Percentiles rank a stretch among this genome's conserved stretches.
These are phyloP conservation scores for Parasitella parasitica DNA, from an alignment of 371 early-diverging fungal genomes.

Conservation along the genomic window DNA sequence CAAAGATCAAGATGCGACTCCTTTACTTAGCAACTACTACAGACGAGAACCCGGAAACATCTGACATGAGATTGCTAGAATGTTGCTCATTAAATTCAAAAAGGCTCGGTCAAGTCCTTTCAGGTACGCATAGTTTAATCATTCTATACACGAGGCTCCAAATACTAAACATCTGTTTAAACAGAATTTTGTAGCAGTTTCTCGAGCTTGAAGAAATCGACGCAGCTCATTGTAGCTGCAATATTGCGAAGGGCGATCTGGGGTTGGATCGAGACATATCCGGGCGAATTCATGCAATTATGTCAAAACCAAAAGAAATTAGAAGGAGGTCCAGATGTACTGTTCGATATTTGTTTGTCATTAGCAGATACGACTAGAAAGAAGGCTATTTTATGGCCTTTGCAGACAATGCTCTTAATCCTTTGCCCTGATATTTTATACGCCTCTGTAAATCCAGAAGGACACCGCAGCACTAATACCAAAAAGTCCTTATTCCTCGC, in stretches of 20 bases:
- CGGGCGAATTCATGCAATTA: slow-evolving; percentile 72
- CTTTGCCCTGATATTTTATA: slow-evolving; percentile 79
- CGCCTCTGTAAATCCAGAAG: slow-evolving; percentile 48
- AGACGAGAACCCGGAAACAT: slow-evolving; percentile 71
- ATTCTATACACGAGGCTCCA: too few relatives aligned
- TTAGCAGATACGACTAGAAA: slow-evolving; percentile 71
- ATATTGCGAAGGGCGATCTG: slow-evolving; percentile 78
- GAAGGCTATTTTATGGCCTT: slow-evolving; percentile 78
- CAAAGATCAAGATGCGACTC: slow-evolving; percentile 63
- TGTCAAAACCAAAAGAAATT: slow-evolving; percentile 71
- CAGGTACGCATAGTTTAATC: slow-evolving; percentile 40
- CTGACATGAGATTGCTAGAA: slow-evolving; percentile 76
- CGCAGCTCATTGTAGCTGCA: slow-evolving; percentile 69
- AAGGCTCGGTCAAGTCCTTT: slow-evolving; percentile 66
- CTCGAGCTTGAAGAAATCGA: slow-evolving; percentile 65
- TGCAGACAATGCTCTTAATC: slow-evolving; percentile 77
- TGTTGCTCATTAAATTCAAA: slow-evolving; percentile 73
- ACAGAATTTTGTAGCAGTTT: slow-evolving; percentile 67
- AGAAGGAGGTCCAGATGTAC: slow-evolving; percentile 74
- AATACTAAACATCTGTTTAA: too few relatives aligned
- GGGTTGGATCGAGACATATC: slow-evolving; percentile 88
- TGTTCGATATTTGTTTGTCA: slow-evolving; percentile 75
- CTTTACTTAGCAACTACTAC: slow-evolving; percentile 55
- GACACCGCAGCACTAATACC: slow-evolving; percentile 28
- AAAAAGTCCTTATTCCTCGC: slow-evolving; percentile 71